Conservation (phyloP, 2,329 filamentous ascomycete genomes). For the Herpotrichia juniperi region DNA sequence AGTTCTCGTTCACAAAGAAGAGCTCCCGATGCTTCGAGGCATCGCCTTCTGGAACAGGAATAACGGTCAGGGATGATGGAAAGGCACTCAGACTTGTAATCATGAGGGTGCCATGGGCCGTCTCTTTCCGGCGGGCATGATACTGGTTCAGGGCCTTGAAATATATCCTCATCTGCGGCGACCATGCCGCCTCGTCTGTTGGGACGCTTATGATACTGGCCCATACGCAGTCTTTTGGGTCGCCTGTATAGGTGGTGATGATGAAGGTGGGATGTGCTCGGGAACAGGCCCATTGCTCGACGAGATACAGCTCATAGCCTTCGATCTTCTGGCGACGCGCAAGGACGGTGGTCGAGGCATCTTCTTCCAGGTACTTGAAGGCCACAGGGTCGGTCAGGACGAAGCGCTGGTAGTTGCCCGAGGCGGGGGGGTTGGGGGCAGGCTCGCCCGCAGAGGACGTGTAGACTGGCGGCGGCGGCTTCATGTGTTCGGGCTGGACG, state of each 20-base stretch:
- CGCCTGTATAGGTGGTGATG: constrained; percentile 91
- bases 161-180: constrained; percentile 77
- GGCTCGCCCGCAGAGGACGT: constrained; percentile 18
- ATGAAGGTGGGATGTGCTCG: constrained; percentile 87
- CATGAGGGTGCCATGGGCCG: constrained; percentile 83
- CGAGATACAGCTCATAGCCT: constrained; percentile 91
- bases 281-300: constrained; percentile 98
- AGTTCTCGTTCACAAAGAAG: constrained; percentile 92
- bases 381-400: constrained; percentile 71
- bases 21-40: constrained; percentile 77
- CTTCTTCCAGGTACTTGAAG: constrained; percentile 79
- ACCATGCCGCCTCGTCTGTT: constrained; percentile 80
- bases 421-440: constrained; percentile 21
- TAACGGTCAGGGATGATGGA: constrained; percentile 90
- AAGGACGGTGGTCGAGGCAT: constrained; percentile 75
- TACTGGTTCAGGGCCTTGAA: constrained; percentile 86
- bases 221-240: constrained; percentile 76
- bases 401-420: constrained; percentile 59
- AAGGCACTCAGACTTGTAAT: constrained; percentile 93
- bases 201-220: constrained; percentile 84
- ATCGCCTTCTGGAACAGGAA: constrained; percentile 86
- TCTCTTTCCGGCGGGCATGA: constrained; percentile 83
- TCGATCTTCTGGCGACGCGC: constrained; percentile 72
- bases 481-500: constrained; percentile 10
- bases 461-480: constrained; percentile 15